These are phyloP conservation scores for Boletus reticuloceps DNA, from an alignment of 768 basidiomycete species.

Conservation along the genomic window DNA sequence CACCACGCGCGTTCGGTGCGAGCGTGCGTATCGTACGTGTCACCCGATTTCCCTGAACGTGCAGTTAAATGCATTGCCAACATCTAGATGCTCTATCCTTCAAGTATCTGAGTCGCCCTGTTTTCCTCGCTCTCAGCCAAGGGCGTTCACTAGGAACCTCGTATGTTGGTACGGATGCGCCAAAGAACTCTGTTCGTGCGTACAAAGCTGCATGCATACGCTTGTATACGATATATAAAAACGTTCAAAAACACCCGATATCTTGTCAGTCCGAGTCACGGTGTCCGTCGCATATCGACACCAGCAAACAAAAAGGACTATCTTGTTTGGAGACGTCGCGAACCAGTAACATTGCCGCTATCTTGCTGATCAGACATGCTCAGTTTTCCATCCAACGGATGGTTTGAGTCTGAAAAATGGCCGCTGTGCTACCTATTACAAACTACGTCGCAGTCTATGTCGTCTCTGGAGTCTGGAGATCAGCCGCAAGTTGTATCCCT, in stretches of 20 bases:
- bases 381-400: too few species aligned
- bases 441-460: too few species aligned
- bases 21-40: slow-evolving; percentile 79
- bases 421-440: too few species aligned
- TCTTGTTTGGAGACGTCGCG: too few species aligned
- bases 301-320: too few species aligned
- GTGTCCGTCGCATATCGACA: not conserved
- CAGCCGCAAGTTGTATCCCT: too few species aligned
- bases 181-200: slow-evolving; percentile 7
- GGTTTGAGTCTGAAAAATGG: too few species aligned
- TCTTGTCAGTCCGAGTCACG: not conserved
- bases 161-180: slow-evolving; percentile 19
- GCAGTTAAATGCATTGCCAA: not conserved
- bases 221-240: slow-evolving; percentile 6
- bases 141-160: slow-evolving; percentile 9
- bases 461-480: too few species aligned
- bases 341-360: too few species aligned
- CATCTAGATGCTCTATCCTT: slow-evolving; percentile 87
- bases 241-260: slow-evolving; percentile 3
- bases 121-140: slow-evolving; percentile 1
- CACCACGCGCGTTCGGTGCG: slow-evolving; percentile 93
- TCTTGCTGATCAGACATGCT: too few species aligned
- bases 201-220: slow-evolving; percentile 23
- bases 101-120: slow-evolving; percentile 58
- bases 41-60: not conserved